Conservation (phyloP, 371 early-diverging fungal genomes). For the Mortierella sp. region DNA sequence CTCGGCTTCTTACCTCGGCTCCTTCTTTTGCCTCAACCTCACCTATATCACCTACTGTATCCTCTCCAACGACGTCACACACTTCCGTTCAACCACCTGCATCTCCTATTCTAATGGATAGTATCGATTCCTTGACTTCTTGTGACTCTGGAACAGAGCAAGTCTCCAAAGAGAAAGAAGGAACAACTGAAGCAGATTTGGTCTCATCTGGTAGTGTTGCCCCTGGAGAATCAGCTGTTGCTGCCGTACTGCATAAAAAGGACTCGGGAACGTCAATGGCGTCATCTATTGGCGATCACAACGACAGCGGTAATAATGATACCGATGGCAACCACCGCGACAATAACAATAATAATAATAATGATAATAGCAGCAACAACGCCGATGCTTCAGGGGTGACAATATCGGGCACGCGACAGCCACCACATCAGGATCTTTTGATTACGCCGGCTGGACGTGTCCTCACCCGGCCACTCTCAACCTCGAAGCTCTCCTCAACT, state of each 20-base stretch:
- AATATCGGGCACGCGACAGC: neutral
- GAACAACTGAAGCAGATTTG: neutral
- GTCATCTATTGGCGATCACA: constrained; percentile 5
- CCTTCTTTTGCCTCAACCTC: constrained; percentile 7
- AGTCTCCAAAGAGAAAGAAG: neutral
- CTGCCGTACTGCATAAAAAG: constrained; percentile 40
- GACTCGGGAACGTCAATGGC: constrained; percentile 40
- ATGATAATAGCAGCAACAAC: constrained; percentile 3
- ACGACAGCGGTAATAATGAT: neutral
- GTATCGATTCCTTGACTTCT: neutral
- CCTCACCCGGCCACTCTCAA: constrained; percentile 45
- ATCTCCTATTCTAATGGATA: constrained; percentile 6
- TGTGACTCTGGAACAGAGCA: neutral
- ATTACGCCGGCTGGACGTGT: constrained; percentile 39
- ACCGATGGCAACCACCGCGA: neutral
- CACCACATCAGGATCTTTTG: constrained; percentile 13
- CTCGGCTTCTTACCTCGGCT: neutral
- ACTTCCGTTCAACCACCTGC: neutral
- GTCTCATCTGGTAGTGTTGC: constrained; percentile 6
- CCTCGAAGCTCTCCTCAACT: constrained; percentile 42
- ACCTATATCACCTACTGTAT: constrained; percentile 12
- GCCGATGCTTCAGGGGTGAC: neutral
- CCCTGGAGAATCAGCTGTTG: constrained; percentile 1
- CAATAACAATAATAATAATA: constrained; percentile 3
- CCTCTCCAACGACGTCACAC: constrained; percentile 22